phyloP scores from a whole-genome alignment of 495 filamentous ascomycete genomes.

The Trichoderma reesei region DNA sequence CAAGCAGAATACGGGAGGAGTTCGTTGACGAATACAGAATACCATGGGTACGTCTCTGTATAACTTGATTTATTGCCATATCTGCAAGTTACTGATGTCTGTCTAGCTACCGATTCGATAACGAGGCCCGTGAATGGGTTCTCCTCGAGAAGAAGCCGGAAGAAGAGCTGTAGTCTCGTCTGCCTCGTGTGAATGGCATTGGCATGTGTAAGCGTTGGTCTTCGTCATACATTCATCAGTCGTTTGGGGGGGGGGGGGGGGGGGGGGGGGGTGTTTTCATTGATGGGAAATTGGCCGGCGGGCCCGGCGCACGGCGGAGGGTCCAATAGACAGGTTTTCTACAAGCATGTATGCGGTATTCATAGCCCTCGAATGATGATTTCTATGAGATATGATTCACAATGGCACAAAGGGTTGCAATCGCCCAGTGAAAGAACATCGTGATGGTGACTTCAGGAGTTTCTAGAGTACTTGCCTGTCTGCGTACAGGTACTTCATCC shows the following conservation, averaged over 20 bases:
- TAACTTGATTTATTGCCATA: not conserved
- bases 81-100: not conserved
- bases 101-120: conserved; percentile 31
- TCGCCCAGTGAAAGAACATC: not conserved
- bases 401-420: not conserved
- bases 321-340: too few relatives aligned
- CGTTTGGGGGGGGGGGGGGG: too few relatives aligned
- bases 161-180: not conserved
- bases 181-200: not conserved
- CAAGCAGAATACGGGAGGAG: conserved; percentile 47
- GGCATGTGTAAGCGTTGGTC: not conserved
- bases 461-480: too few relatives aligned
- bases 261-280: too few relatives aligned
- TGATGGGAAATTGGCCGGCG: too few relatives aligned
- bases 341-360: too few relatives aligned
- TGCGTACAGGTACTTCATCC: too few relatives aligned
- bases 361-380: too few relatives aligned
- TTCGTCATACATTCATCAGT: not conserved
- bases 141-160: conserved; percentile 11
- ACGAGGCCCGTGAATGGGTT: conserved; percentile 27
- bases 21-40: conserved; percentile 41
- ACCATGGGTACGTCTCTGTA: conserved; percentile 39
- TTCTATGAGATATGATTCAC: not conserved
- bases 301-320: too few relatives aligned
- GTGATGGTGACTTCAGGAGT: too few relatives aligned